phyloP scores from a whole-genome alignment of 129 eudicot species.

The Logfia minima region DNA sequence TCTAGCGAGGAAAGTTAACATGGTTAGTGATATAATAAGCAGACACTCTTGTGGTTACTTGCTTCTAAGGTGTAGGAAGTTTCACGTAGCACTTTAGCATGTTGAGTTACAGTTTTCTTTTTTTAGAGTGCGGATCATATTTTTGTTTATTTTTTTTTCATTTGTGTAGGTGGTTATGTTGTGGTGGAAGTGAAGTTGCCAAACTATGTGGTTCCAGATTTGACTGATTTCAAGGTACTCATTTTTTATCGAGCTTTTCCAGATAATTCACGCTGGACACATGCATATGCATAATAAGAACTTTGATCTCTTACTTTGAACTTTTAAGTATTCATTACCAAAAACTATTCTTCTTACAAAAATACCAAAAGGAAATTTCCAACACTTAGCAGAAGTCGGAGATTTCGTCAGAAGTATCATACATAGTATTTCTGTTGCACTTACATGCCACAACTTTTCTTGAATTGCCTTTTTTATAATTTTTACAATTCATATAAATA shows the following conservation, averaged over 20 bases:
- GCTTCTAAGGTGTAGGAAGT: not conserved
- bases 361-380: not conserved
- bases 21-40: not conserved
- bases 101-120: not conserved
- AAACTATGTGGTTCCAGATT: slow-evolving; percentile 74
- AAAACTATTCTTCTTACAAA: not conserved
- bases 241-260: not conserved
- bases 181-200: slow-evolving; percentile 71
- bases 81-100: not conserved
- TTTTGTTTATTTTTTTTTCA: not conserved
- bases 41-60: not conserved
- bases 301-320: not conserved
- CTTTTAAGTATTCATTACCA: not conserved
- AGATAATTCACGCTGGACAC: not conserved
- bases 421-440: not conserved
- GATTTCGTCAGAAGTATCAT: not conserved
- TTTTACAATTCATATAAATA: not conserved
- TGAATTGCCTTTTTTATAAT: not conserved
- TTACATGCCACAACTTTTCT: not conserved
- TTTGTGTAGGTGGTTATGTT: slow-evolving; percentile 67
- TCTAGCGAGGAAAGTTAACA: not conserved
- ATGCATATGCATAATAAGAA: not conserved
- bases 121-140: too few relatives aligned
- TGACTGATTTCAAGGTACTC: slow-evolving; percentile 76
- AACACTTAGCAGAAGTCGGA: not conserved